Conservation (phyloP, 495 filamentous ascomycete genomes). For the Lasiosphaeria hispida region DNA sequence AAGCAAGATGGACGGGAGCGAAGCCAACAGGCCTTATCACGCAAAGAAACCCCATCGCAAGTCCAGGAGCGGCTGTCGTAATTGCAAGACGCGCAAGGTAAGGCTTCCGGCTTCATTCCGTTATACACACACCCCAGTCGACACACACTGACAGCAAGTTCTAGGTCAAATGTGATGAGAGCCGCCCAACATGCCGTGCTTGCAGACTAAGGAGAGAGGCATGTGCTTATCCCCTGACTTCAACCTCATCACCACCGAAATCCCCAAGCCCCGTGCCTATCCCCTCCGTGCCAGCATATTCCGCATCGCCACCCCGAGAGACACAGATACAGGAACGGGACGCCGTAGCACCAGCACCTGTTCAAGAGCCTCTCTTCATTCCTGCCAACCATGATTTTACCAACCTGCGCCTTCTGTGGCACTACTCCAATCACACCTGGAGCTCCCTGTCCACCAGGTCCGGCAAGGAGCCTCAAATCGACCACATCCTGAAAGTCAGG, state of each 20-base stretch:
- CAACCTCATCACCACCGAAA: slow-evolving; percentile 13
- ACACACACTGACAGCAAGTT: background rate
- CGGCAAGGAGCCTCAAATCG: slow-evolving; percentile 28
- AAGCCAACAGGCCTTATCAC: slow-evolving; percentile 34
- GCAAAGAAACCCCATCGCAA: slow-evolving; percentile 53
- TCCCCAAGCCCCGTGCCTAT: background rate
- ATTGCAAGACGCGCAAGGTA: slow-evolving; percentile 44
- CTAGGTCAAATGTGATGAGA: slow-evolving; percentile 50
- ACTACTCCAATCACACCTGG: slow-evolving; percentile 39
- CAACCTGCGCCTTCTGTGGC: slow-evolving; percentile 45
- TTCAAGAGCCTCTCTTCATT: slow-evolving; percentile 40
- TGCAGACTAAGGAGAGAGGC: slow-evolving; percentile 44
- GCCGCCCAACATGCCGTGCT: slow-evolving; percentile 42
- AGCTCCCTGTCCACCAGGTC: slow-evolving; percentile 37
- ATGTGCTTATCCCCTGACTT: slow-evolving; percentile 38
- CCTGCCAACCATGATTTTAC: slow-evolving; percentile 25
- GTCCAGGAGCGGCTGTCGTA: slow-evolving; percentile 50
- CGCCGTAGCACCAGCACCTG: too few relatives aligned
- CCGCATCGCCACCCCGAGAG: background rate
- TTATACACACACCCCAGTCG: too few relatives aligned
- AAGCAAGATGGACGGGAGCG: background rate
- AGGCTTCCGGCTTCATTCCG: too few relatives aligned
- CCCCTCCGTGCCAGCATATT: background rate
- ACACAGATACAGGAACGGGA: background rate
- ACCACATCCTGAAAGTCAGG: slow-evolving; percentile 40